phyloP scores from a whole-genome alignment of 1,284 basidiomycete species.

The Microbotryum intermedium region DNA sequence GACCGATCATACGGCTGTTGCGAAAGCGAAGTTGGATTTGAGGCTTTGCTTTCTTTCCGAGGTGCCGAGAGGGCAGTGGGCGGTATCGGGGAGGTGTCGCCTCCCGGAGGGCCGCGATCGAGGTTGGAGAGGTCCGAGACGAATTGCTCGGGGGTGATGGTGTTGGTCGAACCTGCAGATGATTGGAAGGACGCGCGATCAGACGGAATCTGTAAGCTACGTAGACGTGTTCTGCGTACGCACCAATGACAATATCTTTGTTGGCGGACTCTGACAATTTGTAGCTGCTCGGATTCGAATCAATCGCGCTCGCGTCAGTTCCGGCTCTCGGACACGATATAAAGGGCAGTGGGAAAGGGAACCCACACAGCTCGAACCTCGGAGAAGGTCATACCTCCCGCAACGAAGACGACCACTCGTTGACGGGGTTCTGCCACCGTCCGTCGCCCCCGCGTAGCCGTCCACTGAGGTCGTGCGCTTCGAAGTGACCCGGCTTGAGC shows the following conservation, averaged over 20 bases:
- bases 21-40: too few relatives aligned
- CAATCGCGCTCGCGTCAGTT: not conserved
- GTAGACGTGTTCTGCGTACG: constrained; percentile 27
- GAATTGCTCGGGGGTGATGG: constrained; percentile 72
- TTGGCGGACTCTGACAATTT: constrained; percentile 62
- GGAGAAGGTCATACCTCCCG: constrained; percentile 92
- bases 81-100: constrained; percentile 46
- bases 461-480: constrained; percentile 47
- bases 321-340: not conserved
- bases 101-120: constrained; percentile 47
- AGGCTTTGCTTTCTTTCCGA: not conserved
- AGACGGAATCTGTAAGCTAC: not conserved
- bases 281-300: constrained; percentile 54
- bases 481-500: constrained; percentile 62
- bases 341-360: not conserved
- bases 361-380: constrained; percentile 56
- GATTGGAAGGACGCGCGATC: not conserved
- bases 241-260: constrained; percentile 87
- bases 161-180: constrained; percentile 73
- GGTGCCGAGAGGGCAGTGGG: constrained; percentile 50
- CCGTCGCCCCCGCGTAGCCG: constrained; percentile 42
- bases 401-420: constrained; percentile 82
- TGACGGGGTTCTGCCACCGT: constrained; percentile 46
- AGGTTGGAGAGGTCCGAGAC: constrained; percentile 77
- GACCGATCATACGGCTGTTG: too few relatives aligned